phyloP scores from a whole-genome alignment of 177 flowering plant genomes.

The Tripterygium wilfordii region DNA sequence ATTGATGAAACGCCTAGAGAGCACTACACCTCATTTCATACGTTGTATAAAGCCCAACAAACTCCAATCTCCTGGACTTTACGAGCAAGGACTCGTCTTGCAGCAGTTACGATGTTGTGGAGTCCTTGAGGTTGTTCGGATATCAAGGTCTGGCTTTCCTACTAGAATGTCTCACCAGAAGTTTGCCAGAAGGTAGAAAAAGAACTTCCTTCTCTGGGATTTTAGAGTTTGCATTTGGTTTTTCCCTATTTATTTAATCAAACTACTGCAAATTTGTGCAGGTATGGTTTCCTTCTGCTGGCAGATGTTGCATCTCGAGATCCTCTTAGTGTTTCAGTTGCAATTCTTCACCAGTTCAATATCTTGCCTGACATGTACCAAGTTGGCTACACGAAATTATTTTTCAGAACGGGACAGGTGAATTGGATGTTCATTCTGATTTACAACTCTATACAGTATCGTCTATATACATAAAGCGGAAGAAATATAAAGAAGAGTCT shows the following conservation, averaged over 20 bases:
- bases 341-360: slow-evolving; percentile 95
- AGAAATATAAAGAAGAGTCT: too few species aligned
- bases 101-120: slow-evolving; percentile 99
- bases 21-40: slow-evolving; percentile 93
- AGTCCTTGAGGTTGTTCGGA: slow-evolving; percentile 97
- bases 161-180: slow-evolving; percentile 98
- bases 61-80: slow-evolving; percentile 71
- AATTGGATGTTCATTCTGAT: background rate
- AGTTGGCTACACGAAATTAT: slow-evolving; percentile 97
- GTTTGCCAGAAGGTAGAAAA: slow-evolving; percentile 82
- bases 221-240: too few species aligned
- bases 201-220: background rate
- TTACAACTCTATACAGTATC: too few species aligned
- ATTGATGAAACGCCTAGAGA: slow-evolving; percentile 91
- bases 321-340: slow-evolving; percentile 97
- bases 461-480: too few species aligned
- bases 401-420: slow-evolving; percentile 99
- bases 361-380: slow-evolving; percentile 98
- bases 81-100: slow-evolving; percentile 86
- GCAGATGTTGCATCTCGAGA: slow-evolving; percentile 85
- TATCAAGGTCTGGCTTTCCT: slow-evolving; percentile 96
- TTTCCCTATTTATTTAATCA: too few species aligned
- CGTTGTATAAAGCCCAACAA: slow-evolving; percentile 97
- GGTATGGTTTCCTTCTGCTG: slow-evolving; percentile 95
- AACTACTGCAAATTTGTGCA: too few species aligned